A percentile compares a stretch with the other conserved stretches of the same genome.
Conservation (phyloP, 805 yeast species). For the Kluyveromyces starmeri region DNA sequence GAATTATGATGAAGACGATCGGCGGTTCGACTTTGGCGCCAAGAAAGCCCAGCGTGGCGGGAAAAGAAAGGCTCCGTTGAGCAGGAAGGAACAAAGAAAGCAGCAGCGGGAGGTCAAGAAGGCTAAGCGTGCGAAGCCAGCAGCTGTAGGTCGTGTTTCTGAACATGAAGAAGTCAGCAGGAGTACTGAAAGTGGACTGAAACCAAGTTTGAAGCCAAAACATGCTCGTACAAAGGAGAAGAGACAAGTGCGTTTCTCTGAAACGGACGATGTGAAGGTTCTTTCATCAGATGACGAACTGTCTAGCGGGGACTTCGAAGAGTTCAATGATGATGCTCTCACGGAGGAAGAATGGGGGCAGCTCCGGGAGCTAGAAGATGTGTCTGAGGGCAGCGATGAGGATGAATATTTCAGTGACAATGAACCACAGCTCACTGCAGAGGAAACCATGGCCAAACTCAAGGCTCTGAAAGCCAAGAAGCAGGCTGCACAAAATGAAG, state of each 20-base stretch:
- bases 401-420: slow-evolving; percentile 16
- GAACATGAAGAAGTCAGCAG: background rate
- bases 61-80: slow-evolving; percentile 14
- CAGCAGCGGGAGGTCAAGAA: slow-evolving; percentile 32
- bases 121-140: slow-evolving; percentile 11
- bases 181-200: background rate
- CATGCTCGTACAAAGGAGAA: slow-evolving; percentile 18
- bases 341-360: slow-evolving; percentile 13
- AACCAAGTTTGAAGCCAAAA: background rate
- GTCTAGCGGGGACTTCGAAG: slow-evolving; percentile 37
- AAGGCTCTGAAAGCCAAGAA: slow-evolving; percentile 33
- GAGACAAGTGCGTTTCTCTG: slow-evolving; percentile 25
- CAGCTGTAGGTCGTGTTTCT: background rate
- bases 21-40: slow-evolving; percentile 26
- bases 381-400: slow-evolving; percentile 14
- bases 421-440: slow-evolving; percentile 30
- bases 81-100: slow-evolving; percentile 37
- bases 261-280: background rate
- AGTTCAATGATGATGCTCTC: slow-evolving; percentile 24
- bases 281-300: slow-evolving; percentile 36
- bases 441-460: slow-evolving; percentile 37
- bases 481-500: slow-evolving; percentile 4
- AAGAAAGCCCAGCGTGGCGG: slow-evolving; percentile 17
- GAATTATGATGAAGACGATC: slow-evolving; percentile 32
- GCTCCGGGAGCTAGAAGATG: slow-evolving; percentile 15